phyloP scores from a whole-genome alignment of 768 basidiomycete species.

The Gautieria morchelliformis region DNA sequence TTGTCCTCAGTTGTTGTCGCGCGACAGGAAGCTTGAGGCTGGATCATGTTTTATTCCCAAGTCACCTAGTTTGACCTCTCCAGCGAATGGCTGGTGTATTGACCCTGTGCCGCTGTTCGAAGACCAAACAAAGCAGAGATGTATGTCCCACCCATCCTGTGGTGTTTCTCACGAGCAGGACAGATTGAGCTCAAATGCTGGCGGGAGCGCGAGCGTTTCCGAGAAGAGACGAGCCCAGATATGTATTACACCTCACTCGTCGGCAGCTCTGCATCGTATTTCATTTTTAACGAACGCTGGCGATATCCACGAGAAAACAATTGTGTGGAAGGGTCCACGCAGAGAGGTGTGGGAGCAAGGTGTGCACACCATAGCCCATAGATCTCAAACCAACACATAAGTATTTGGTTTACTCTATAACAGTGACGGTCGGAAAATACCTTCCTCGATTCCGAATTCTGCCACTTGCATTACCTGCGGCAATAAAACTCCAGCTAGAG shows the following conservation, averaged over 20 bases:
- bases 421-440: slow-evolving; percentile 46
- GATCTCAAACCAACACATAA: slow-evolving; percentile 2
- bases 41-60: background rate
- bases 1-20: slow-evolving; percentile 1
- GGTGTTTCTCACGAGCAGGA: background rate
- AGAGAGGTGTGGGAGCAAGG: slow-evolving; percentile 61
- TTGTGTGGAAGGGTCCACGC: slow-evolving; percentile 69
- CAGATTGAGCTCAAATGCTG: background rate
- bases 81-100: slow-evolving; percentile 35
- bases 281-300: slow-evolving; percentile 25
- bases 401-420: background rate
- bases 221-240: slow-evolving; percentile 30
- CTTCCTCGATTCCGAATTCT: slow-evolving; percentile 26
- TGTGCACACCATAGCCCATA: slow-evolving; percentile 17
- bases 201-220: slow-evolving; percentile 10
- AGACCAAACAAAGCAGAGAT: slow-evolving; percentile 27
- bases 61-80: slow-evolving; percentile 15
- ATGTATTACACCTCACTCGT: slow-evolving; percentile 46
- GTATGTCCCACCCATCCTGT: slow-evolving; percentile 17
- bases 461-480: slow-evolving; percentile 28
- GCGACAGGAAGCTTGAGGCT: slow-evolving; percentile 4
- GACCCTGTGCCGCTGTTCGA: slow-evolving; percentile 49
- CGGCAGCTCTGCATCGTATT: slow-evolving; percentile 48
- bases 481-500: slow-evolving; percentile 39
- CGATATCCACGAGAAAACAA: slow-evolving; percentile 24